Conservation (phyloP, 345 rosid genomes). For the Cardiospermum halicacabum region DNA sequence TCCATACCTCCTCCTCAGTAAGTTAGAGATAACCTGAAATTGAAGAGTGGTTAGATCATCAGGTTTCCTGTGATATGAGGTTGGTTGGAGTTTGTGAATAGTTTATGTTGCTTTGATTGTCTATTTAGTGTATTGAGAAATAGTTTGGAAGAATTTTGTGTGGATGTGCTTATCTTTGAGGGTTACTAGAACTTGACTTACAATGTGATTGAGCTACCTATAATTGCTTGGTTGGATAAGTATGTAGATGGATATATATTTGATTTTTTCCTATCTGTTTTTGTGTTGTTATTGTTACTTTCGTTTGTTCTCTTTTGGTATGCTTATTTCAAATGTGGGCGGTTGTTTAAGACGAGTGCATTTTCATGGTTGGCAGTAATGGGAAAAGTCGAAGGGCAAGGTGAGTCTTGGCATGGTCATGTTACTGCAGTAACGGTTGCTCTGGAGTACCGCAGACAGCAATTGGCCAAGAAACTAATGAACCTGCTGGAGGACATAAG, state of each 20-base stretch:
- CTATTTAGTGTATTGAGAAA: neutral
- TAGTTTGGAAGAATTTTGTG: slow-evolving; percentile 6
- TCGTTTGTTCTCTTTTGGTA: neutral
- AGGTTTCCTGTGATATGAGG: neutral
- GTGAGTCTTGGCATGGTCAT: slow-evolving; percentile 98
- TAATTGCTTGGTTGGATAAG: neutral
- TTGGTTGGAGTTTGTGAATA: neutral
- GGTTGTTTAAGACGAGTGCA: neutral
- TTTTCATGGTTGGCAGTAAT: slow-evolving; percentile 49
- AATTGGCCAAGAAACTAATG: slow-evolving; percentile 86
- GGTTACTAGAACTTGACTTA: no score
- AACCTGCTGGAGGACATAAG: slow-evolving; percentile 80
- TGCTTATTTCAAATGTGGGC: neutral
- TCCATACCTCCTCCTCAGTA: neutral
- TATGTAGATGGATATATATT: neutral
- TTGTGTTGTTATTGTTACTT: neutral
- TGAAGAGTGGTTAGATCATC: neutral
- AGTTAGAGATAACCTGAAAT: neutral
- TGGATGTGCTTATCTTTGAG: neutral
- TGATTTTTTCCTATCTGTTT: neutral
- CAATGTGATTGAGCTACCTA: neutral
- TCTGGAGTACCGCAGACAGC: slow-evolving; percentile 84
- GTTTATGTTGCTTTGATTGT: neutral
- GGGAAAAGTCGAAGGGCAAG: slow-evolving; percentile 98
- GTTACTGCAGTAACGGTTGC: slow-evolving; percentile 95